Evolutionary conservation across 257 asterid species (phyloP).

Genomic region (Jacaranda mimosifolia): DNA sequence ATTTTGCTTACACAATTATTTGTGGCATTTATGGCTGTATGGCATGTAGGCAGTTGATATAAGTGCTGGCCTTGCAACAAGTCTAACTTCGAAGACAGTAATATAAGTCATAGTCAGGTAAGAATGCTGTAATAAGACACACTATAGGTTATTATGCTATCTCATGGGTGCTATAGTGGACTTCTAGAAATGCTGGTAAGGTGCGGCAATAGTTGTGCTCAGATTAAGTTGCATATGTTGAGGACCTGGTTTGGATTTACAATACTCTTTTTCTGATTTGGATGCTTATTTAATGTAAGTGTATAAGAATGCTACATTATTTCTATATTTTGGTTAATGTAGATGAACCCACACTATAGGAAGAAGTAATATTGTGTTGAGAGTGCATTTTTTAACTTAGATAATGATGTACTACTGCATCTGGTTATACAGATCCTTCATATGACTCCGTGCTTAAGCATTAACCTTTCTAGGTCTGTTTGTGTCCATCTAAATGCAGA

Average conservation of each 20-base stretch:
- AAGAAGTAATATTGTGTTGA: neutral
- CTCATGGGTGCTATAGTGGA: conserved; percentile 1
- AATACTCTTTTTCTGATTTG: neutral
- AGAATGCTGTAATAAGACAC: neutral
- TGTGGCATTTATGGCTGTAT: conserved; percentile 30
- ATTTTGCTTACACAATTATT: conserved; percentile 1
- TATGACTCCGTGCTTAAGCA: neutral
- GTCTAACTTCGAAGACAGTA: conserved; percentile 10
- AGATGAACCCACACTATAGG: neutral
- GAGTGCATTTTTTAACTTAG: conserved; percentile 5
- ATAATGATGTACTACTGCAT: neutral
- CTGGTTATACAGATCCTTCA: neutral
- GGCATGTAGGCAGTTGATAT: conserved; percentile 22
- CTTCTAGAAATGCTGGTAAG: conserved; percentile 8
- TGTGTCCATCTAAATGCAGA: neutral
- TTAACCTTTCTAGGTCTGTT: neutral
- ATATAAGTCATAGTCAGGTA: conserved; percentile 4
- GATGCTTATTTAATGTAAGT: neutral
- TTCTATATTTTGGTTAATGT: neutral
- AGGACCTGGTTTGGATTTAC: conserved; percentile 15
- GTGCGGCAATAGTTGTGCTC: neutral
- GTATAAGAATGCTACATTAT: neutral
- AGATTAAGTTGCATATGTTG: conserved; percentile 4
- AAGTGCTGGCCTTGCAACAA: conserved; percentile 19
- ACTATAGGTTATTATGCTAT: conserved; percentile 7